phyloP scores from a whole-genome alignment of 1,284 basidiomycete genomes.

The Papiliotrema terrestris region DNA sequence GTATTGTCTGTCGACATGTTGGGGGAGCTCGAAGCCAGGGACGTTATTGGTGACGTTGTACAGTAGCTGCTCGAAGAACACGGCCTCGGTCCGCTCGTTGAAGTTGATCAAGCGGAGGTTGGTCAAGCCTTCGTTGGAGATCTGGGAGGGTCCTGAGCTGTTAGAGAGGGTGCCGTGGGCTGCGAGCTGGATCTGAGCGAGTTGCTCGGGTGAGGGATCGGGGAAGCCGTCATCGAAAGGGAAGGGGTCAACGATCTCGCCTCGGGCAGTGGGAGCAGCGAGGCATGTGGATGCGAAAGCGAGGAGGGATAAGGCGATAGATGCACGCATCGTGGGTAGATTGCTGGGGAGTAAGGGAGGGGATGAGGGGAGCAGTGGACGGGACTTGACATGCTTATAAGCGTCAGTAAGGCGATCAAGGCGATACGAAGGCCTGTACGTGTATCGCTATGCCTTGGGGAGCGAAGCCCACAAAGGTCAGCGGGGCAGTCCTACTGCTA shows the following conservation, averaged over 20 bases:
- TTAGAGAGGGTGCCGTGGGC: constrained; percentile 1
- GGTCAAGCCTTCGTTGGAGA: neutral
- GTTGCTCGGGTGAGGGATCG: neutral
- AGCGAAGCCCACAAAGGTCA: too few species aligned
- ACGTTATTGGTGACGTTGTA: constrained; percentile 2
- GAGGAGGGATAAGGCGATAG: neutral
- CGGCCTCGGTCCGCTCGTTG: neutral
- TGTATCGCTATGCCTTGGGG: too few species aligned
- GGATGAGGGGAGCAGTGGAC: too few species aligned
- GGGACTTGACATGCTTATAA: too few species aligned
- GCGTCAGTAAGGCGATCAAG: too few species aligned
- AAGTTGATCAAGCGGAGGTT: constrained; percentile 3
- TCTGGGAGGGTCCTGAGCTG: neutral
- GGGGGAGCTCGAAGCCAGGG: neutral
- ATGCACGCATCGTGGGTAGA: too few species aligned
- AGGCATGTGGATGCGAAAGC: neutral
- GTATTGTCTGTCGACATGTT: neutral
- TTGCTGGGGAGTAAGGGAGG: too few species aligned
- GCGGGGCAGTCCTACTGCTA: too few species aligned
- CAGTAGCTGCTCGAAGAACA: neutral
- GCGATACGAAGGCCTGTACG: too few species aligned
- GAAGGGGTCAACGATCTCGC: neutral
- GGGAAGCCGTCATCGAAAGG: constrained; percentile 3
- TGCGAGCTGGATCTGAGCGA: neutral
- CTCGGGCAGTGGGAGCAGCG: neutral